phyloP scores from a whole-genome alignment of 2,329 filamentous ascomycete species.

The Cordyceps pruinosa region DNA sequence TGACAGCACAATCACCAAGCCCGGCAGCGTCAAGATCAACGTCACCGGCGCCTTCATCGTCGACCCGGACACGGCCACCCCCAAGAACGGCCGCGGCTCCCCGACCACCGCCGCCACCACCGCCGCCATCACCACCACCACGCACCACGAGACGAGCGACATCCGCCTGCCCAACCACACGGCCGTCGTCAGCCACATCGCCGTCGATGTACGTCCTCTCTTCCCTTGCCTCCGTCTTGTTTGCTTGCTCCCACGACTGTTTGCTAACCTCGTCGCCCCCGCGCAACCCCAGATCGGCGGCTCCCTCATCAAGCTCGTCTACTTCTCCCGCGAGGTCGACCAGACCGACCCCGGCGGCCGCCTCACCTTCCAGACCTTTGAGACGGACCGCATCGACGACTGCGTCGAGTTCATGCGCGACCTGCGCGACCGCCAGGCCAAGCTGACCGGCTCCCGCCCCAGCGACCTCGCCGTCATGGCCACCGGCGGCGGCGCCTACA shows the following conservation, averaged over 20 bases:
- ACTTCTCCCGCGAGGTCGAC: constrained; percentile 84
- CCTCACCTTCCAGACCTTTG: constrained; percentile 91
- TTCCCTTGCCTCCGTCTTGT: constrained; percentile 12
- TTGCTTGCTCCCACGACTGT: constrained; percentile 13
- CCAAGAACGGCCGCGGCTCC: constrained; percentile 40
- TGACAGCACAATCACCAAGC: constrained; percentile 53
- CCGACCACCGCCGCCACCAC: no score
- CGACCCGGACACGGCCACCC: constrained; percentile 62
- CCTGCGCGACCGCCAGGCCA: constrained; percentile 74
- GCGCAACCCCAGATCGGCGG: constrained; percentile 68
- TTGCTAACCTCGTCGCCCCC: neutral
- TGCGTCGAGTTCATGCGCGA: constrained; percentile 88
- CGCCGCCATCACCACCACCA: no score
- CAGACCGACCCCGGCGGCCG: constrained; percentile 77
- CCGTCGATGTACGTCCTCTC: constrained; percentile 69
- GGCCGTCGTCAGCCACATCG: constrained; percentile 90
- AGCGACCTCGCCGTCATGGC: constrained; percentile 86
- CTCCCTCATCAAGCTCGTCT: constrained; percentile 91
- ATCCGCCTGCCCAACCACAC: constrained; percentile 96
- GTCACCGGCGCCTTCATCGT: constrained; percentile 95
- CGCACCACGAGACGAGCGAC: constrained; percentile 69
- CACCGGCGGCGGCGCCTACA: constrained; percentile 91
- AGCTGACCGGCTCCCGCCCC: constrained; percentile 63
- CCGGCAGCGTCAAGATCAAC: constrained; percentile 82
- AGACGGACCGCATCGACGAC: constrained; percentile 88